Base-by-base conservation (phyloP, 352 stramenopile species). In the Phytophthora pluvialis region DNA sequence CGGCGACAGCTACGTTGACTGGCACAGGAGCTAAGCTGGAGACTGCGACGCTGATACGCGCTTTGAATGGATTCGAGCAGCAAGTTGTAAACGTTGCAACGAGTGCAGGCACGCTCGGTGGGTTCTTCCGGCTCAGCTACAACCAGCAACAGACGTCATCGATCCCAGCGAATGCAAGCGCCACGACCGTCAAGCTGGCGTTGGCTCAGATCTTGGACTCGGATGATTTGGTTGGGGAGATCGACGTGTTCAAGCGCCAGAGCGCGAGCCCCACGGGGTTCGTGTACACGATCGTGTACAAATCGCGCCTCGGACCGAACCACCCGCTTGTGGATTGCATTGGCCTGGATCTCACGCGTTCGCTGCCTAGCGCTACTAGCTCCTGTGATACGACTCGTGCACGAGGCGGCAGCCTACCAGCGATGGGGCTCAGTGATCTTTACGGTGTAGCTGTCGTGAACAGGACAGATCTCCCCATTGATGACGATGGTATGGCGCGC, bases 31-130 rank as follows among this genome's bases (percentile, higher is more conserved):
- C 84, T 3, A 80, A 77, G 44, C 45, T 98, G 10, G 74, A 85
- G 10, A 80, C 94, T 15, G 73, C 76, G 5, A 93, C 91, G 2
- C 76, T 96, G 33, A 88, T 98, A 5, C 72, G 89, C 15, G 89
- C 83, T 9, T 97, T 94, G 66, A 93, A 96, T 16, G 96, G 97
- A 5, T 98, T 88, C 52, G 94, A 98, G 32, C 90, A 98, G 63
- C 96, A 99, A 56, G 83, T 81, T 5, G 64, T 98, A 3, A 88
- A 73, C 3, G 73, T 98, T 11, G 77, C 72, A 2, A 85, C 89
- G 1, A 86, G 80, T 16, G 63, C 66, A 3, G 86, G 83, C 0
- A 70, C 50, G 0, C 83, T 98, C 2, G 82, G 85, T 10, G 97
- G 97, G 7, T 78, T 78, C 18, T 98, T 98, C 60, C 75, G 79